Evolutionary conservation across 176 grass and related monocot species (phyloP).

Genomic region (Carex kokanica): DNA sequence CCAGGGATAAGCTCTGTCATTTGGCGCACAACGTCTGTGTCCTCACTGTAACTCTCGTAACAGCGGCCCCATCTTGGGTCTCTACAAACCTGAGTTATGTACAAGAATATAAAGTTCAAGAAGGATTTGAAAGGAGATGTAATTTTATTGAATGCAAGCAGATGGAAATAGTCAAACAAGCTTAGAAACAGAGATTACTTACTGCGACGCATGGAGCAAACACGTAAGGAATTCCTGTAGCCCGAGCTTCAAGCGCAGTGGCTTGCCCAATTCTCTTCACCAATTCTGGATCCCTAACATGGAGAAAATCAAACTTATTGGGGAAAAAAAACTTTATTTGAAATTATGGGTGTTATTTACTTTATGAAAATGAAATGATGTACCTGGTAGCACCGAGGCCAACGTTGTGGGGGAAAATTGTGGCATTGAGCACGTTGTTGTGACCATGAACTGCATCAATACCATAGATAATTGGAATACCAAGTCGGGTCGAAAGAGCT

Average conservation of each 20-base stretch:
- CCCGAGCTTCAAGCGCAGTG: slow-evolving; percentile 67
- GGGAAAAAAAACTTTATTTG: background rate
- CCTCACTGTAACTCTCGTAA: slow-evolving; percentile 87
- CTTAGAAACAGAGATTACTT: background rate
- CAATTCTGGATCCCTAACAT: slow-evolving; percentile 48
- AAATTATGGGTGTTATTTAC: background rate
- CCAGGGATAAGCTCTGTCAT: slow-evolving; percentile 63
- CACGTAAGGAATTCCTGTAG: slow-evolving; percentile 74
- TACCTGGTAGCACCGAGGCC: slow-evolving; percentile 67
- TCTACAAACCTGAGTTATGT: slow-evolving; percentile 57
- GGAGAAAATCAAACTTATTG: background rate
- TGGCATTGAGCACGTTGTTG: slow-evolving; percentile 75
- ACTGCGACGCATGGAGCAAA: slow-evolving; percentile 84
- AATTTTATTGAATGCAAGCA: background rate
- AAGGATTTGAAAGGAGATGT: background rate
- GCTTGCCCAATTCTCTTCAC: slow-evolving; percentile 62
- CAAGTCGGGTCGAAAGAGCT: slow-evolving; percentile 73
- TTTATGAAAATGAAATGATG: background rate
- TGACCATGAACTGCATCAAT: slow-evolving; percentile 90
- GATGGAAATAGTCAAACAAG: background rate
- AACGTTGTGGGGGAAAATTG: slow-evolving; percentile 87
- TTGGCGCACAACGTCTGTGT: slow-evolving; percentile 57
- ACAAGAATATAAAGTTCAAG: background rate
- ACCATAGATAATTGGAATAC: slow-evolving; percentile 94
- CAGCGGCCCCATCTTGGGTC: slow-evolving; percentile 86